Base-by-base conservation (phyloP, 2,329 filamentous ascomycete species). In the Stachybotrys chartarum region DNA sequence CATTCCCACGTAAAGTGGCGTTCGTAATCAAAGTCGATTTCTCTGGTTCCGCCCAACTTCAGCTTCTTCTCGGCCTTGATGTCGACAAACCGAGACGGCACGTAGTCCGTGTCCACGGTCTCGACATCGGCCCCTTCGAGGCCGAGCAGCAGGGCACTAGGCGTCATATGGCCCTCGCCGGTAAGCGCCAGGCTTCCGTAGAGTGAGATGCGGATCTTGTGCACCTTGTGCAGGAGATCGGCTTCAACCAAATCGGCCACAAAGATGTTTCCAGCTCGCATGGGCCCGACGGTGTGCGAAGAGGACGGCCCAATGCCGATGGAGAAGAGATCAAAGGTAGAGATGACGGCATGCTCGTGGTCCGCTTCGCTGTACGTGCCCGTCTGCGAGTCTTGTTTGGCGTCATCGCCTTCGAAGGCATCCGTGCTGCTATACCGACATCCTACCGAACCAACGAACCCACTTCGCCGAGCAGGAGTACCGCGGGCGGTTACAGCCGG, bases 231-330 rank as follows among this genome's bases (percentile, higher is more conserved):
- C 52, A 79, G 64, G 3, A 79, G 63, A 17, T 69, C 70, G 18
- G 76, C 75, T 55, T 79, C 75, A 49, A 70, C 68, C 10, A 79
- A 64, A 55, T 79, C 77, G 16, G 73, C 68, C 24, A 79, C 71
- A 58, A 79, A 79, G 59, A 79, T 79, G 60, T 77, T 78, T 39
- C 77, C 76, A 7, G 77, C 77, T 17, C 77, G 74, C 77, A 79
- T 79, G 17, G 77, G 77, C 1, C 77, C 77, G 30, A 79, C 77
- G 0, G 77, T 79, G 63, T 79, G 77, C 11, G 76, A 79, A 2
- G 77, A 79, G 0, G 76, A 79, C 11, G 77, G 77, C 0, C 77
- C 77, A 59, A 79, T 78, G 59, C 77, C 77, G 53, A 79, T 78
- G 35, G 76, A 78, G 64, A 79, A 79, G 39, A 79, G 69, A 61